Base-by-base conservation (phyloP, 805 yeast species). In the Ogataea henricii region DNA sequence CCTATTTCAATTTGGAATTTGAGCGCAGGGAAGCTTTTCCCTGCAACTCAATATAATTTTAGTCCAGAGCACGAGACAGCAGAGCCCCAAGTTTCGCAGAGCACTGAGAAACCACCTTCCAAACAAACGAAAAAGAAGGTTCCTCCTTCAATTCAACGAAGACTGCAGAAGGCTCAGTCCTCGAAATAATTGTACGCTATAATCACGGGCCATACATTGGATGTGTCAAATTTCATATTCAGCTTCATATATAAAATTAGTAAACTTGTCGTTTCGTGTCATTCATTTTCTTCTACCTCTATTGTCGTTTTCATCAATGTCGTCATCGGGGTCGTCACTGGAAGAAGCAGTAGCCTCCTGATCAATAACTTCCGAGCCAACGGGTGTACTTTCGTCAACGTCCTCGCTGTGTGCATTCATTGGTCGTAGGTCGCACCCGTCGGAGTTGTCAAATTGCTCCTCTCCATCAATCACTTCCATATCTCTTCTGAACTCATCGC, bases 1-100 rank as follows among this genome's bases (percentile, higher is more conserved):
- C 79, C 82, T 2, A 60, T 62, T 1, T 62, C 55, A 26, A 2
- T 74, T 1, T 81, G 82, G 78, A 82, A 77, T 6, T 22, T 40
- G 14, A 35, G 26, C 12, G 39, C 35, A 6, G 35, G 35, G 6
- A 32, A 32, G 20, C 20, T 16, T 10, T 5, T 32, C 4, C 35
- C 35, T 4, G 17, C 20, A 17, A 5, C n/a, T 17, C 6, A 32
- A 4, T 16, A 16, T 18, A 32, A 13, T 18, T 32, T 32, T 4
- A 9, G 10, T 4, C 30, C 30, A 27, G 30, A 9, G 12, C 30
- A 27, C 5, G n/a, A 27, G 10, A 6, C 10, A 27, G n/a, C 30
- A 12, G 14, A 27, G 14, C 10, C 14, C 5, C 30, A 32, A 14
- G 35, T 6, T 32, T 32, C 20, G 20, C 35, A 32, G 17, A n/a